Conservation (phyloP, 2,329 filamentous ascomycete species). For the Paecilomyces formosus region DNA sequence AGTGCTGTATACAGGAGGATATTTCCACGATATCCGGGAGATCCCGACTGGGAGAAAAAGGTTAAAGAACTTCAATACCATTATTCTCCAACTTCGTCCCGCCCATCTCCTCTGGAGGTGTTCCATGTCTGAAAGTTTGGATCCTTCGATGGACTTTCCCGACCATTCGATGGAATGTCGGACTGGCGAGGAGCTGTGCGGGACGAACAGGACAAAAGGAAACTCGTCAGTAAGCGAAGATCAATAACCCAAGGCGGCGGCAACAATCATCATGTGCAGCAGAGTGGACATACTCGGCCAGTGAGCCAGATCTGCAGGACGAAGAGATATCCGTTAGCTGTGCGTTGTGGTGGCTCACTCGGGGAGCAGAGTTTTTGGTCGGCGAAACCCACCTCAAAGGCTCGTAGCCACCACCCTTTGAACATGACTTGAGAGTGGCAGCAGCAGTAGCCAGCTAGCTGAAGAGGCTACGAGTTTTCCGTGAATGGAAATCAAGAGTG, state of each 20-base stretch:
- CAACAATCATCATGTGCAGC: conserved; percentile 2
- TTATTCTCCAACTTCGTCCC: conserved; percentile 32
- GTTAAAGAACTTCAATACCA: conserved; percentile 14
- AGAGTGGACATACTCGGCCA: conserved; percentile 22
- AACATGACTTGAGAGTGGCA: conserved; percentile 3
- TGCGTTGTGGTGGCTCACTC: not conserved
- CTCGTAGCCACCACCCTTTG: conserved; percentile 18
- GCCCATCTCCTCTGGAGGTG: conserved; percentile 36
- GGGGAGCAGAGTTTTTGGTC: conserved; percentile 1
- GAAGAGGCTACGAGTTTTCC: not conserved
- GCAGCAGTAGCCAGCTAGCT: not conserved
- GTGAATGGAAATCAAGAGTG: not conserved
- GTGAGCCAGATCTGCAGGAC: conserved; percentile 29
- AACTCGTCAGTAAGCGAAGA: not conserved
- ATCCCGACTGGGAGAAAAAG: not conserved
- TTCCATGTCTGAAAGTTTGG: conserved; percentile 33
- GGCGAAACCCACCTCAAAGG: conserved; percentile 25
- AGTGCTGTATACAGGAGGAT: not conserved
- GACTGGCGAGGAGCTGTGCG: conserved; percentile 34
- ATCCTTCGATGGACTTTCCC: conserved; percentile 35
- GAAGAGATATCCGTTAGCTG: conserved; percentile 7
- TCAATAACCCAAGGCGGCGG: conserved; percentile 3
- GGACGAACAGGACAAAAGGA: not conserved
- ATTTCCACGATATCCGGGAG: not conserved
- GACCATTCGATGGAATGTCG: conserved; percentile 36